Conservation (phyloP, 1,284 basidiomycete species). For the Boletus smithii region DNA sequence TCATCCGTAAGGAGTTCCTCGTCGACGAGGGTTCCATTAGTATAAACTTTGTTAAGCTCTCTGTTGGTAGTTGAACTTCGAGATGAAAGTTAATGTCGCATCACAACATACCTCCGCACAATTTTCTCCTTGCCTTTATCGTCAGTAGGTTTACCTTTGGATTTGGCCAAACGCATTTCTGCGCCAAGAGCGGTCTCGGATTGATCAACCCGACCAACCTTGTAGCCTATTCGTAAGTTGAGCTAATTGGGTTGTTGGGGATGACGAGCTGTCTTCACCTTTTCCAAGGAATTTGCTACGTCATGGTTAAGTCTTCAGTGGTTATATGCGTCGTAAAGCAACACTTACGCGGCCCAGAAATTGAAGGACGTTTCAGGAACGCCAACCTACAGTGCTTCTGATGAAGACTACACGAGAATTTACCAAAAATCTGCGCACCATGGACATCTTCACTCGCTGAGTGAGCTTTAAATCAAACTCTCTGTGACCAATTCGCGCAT, state of each 20-base stretch:
- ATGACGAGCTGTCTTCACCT: constrained; percentile 41
- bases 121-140: constrained; percentile 71
- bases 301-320: constrained; percentile 3
- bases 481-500: constrained; percentile 86
- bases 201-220: constrained; percentile 97
- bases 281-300: constrained; percentile 75
- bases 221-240: constrained; percentile 66
- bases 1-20: constrained; percentile 87
- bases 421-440: constrained; percentile 52
- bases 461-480: constrained; percentile 93
- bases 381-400: constrained; percentile 61
- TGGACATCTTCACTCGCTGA: constrained; percentile 95
- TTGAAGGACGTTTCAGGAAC: constrained; percentile 95
- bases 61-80: constrained; percentile 38
- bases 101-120: constrained; percentile 58
- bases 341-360: constrained; percentile 81
- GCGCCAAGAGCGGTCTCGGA: constrained; percentile 88
- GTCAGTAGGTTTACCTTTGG: constrained; percentile 56
- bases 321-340: constrained; percentile 2
- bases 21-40: constrained; percentile 95
- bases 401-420: constrained; percentile 6
- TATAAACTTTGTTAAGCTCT: constrained; percentile 94
- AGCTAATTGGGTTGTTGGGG: background rate
- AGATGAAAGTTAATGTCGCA: background rate
- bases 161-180: constrained; percentile 75